Evolutionary conservation across 1,139 yeast genomes (phyloP).

Genomic region (Nematodospora anomalae): DNA sequence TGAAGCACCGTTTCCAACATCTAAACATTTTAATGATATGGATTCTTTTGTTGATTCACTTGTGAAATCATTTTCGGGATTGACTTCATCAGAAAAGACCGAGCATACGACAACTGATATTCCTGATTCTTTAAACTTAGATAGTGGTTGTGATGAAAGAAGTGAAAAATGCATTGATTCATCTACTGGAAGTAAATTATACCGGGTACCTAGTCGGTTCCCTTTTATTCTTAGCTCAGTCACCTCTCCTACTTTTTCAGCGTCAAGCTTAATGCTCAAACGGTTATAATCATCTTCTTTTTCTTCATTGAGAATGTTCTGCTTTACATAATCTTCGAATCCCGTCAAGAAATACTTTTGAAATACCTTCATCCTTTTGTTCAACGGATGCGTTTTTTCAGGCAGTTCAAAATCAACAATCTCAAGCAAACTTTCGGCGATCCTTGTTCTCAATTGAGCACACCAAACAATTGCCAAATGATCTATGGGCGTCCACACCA

Average conservation of each 20-base stretch:
- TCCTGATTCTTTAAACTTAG: neutral
- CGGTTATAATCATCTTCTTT: no score
- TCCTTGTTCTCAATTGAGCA: slow-evolving; percentile 69
- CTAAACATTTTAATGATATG: slow-evolving; percentile 41
- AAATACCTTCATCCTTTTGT: slow-evolving; percentile 58
- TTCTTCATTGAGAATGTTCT: neutral
- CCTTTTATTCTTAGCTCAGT: neutral
- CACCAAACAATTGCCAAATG: slow-evolving; percentile 98
- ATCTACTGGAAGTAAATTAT: neutral
- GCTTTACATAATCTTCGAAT: slow-evolving; percentile 8
- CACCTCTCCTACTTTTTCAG: neutral
- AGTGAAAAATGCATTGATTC: neutral
- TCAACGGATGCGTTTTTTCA: slow-evolving; percentile 48
- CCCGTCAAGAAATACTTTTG: slow-evolving; percentile 24
- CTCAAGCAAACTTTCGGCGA: slow-evolving; percentile 62
- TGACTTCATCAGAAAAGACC: neutral
- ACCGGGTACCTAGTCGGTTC: neutral
- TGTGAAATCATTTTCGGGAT: slow-evolving; percentile 21
- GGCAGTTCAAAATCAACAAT: slow-evolving; percentile 51
- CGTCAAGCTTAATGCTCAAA: neutral
- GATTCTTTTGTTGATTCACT: slow-evolving; percentile 20
- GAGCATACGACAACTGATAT: neutral
- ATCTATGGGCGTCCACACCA: slow-evolving; percentile 93
- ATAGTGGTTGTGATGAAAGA: neutral
- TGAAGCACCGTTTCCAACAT: slow-evolving; percentile 32